Conservation (phyloP, 768 basidiomycete species). For the Lactifluus subvellereus region DNA sequence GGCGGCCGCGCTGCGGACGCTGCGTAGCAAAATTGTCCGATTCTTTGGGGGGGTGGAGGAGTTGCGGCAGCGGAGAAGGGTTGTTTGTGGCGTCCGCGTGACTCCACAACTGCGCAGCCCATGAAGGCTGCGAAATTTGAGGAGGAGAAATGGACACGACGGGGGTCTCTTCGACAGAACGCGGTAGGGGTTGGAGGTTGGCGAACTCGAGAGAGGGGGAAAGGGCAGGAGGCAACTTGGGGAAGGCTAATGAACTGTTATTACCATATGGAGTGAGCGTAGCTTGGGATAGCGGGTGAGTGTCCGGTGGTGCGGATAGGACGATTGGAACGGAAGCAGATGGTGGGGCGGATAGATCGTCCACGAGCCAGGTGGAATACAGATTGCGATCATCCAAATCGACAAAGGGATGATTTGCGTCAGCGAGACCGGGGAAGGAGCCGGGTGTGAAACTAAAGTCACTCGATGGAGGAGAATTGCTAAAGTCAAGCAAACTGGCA, state of each 20-base stretch:
- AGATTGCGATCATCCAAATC: conserved; percentile 40
- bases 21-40: conserved; percentile 39
- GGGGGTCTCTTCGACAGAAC: conserved; percentile 38
- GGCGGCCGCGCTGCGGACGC: conserved; percentile 34
- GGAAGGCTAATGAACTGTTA: conserved; percentile 31
- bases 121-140: conserved; percentile 56
- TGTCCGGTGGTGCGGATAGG: conserved; percentile 37
- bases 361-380: conserved; percentile 58
- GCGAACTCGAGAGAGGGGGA: conserved; percentile 55
- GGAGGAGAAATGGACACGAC: conserved; percentile 50
- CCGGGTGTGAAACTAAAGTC: conserved; percentile 35
- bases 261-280: conserved; percentile 47
- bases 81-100: conserved; percentile 28
- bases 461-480: conserved; percentile 37
- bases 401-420: conserved; percentile 31
- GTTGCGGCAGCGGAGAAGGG: conserved; percentile 40
- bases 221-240: conserved; percentile 44
- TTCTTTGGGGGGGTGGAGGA: conserved; percentile 33
- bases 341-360: conserved; percentile 39
- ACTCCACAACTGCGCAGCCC: conserved; percentile 67
- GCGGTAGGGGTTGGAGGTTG: conserved; percentile 51
- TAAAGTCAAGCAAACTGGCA: conserved; percentile 37
- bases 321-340: conserved; percentile 53
- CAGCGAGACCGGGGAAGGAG: conserved; percentile 31
- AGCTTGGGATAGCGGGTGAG: conserved; percentile 39